A percentile compares a stretch with the other conserved stretches of the same genome.
Evolutionary conservation across 192 early-diverging fungal genomes (phyloP).

Genomic region (Gonapodya prolifera): DNA sequence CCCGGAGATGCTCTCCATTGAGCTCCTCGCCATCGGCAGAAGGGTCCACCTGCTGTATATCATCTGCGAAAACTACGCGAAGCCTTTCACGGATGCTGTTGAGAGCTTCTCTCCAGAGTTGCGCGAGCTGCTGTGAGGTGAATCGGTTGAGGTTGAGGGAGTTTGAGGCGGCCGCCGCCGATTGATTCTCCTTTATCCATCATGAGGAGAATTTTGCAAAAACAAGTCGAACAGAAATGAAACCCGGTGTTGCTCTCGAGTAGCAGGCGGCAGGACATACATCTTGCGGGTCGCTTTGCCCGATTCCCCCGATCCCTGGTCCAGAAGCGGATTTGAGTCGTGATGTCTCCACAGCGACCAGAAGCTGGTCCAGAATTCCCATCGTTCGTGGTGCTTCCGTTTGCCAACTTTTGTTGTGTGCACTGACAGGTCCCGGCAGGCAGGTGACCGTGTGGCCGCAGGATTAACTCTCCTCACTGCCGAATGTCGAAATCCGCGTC

Average conservation of each 20-base stretch:
- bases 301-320: not conserved
- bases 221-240: too few species aligned
- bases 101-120: not conserved
- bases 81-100: not conserved
- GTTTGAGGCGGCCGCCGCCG: not conserved
- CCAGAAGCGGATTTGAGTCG: not conserved
- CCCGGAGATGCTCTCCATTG: not conserved
- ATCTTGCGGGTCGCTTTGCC: not conserved
- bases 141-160: not conserved
- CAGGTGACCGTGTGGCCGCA: too few species aligned
- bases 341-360: not conserved
- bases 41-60: not conserved
- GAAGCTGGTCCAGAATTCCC: not conserved
- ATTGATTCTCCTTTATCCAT: slow-evolving; percentile 5
- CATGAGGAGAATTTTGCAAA: slow-evolving; percentile 53
- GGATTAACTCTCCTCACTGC: too few species aligned
- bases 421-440: not conserved
- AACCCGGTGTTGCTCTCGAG: too few species aligned
- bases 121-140: not conserved
- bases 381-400: not conserved
- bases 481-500: not conserved
- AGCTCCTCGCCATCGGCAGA: not conserved
- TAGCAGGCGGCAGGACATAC: not conserved
- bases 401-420: not conserved
- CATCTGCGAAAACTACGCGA: not conserved